Evolutionary conservation across 2,329 filamentous ascomycete species (phyloP), one percentile per base, ranked within the genome.

Genomic region (Botryosphaeria agaves): DNA sequence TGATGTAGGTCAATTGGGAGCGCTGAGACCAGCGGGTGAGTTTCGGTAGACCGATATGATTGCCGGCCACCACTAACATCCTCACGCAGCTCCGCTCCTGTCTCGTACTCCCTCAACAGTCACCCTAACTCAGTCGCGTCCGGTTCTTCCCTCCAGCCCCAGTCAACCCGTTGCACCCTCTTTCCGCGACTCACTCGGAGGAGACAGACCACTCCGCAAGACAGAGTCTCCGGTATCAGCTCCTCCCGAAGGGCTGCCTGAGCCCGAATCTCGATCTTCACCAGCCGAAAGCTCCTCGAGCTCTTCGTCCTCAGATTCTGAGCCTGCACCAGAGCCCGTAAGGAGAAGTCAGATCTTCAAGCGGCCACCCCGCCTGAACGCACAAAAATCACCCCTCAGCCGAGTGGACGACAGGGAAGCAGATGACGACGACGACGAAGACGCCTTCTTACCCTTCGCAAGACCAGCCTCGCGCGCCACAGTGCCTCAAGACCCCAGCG

Each of bases 381-480:
- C 43, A 46, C 12, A 17, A 8, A 14, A 14, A 17, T 14, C 26
- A n/a, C n/a, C 18, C 15, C 24, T 19, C 7, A 18, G 16, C 62
- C 8, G 45, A 55, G 14, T 56, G 56, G 30, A 58, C 56, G 24
- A 51, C 51, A 32, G 61, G 59, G 33, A 64, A 53, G 42, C 58
- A 14, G 67, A 69, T n/a, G 65, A 69, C 2, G 70, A 69, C 5
- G 64, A 61, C 7, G 63, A 65, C 7, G 47, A 46, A 8, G 44
- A 41, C 15, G 47, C 47, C 4, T 55, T 48, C 28, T 41, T 62
- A 2, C 58, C 59, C 3, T 64, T 62, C 36, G 59, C 59, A 4
- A 32, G 28, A 11, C 23, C 12, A 5, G 20, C 9, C 6, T 25
- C 15, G 35, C 38, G 7, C 36, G 32, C 20, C 30, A 36, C 14